Base-by-base conservation (phyloP, 228 moss, liverwort and hornwort genomes). In the Sphagnum magellanicum region DNA sequence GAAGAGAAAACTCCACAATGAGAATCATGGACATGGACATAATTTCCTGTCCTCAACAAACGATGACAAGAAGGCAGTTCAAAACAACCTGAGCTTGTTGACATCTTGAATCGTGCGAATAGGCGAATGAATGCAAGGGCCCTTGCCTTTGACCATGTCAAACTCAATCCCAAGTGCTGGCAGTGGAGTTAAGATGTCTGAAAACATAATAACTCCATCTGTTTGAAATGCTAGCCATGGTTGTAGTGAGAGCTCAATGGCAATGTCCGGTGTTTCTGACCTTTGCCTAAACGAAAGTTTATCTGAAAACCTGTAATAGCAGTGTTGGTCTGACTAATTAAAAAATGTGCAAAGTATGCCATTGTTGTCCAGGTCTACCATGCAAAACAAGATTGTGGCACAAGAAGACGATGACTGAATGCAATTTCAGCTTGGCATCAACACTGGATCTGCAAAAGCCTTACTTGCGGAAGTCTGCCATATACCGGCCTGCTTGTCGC, bases 401-500 rank as follows among this genome's bases (percentile, higher is more conserved):
- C 32, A 32, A 32, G 32, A 32, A 32, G 32, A 32, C 1, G 32
- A 32, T 32, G 32, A 32, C 32, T 32, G 32, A 32, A 32, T 32
- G 32, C 32, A 32, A 32, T 32, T 32, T 32, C 3, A 32, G 32
- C 32, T 2, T 32, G 32, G 32, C 32, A 32, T 32, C 32, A 32
- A 32, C 32, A 32, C 32, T 32, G 55, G 46, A 68, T 53, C 55
- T 51, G 6, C 0, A 10, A 49, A 49, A 8, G 49, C 6, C 65
- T 59, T 70, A 83, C 72, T 90, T 91, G n/a, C 93, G 93, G 64
- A 93, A 97, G 59, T 89, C 91, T 63, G 96, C 96, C 96, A 97
- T 97, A 75, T 97, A 97, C 0, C 96, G 92, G 15, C 96, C 96
- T 0, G 96, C 93, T 73, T 97, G 96, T 9, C 96, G 91, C 96